A percentile compares a stretch with the other conserved stretches of the same genome.
Conservation (phyloP, 768 basidiomycete species). For the Hypsizygus marmoreus region DNA sequence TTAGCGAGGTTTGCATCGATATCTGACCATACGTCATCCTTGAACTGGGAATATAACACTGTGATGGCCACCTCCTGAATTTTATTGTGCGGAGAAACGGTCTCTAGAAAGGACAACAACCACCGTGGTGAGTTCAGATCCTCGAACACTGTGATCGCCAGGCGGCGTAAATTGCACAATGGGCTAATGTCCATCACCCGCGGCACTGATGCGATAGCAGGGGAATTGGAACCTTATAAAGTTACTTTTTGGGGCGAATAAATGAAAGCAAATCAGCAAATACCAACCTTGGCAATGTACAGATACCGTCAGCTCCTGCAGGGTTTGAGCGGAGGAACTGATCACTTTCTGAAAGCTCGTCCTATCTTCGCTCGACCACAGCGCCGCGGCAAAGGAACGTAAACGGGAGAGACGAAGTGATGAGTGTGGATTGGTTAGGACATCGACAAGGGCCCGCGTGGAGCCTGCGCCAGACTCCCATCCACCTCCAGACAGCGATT, state of each 20-base stretch:
- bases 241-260: no score
- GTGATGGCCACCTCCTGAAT: slow-evolving; percentile 6
- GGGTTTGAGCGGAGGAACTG: neutral
- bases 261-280: neutral
- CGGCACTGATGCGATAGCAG: no score
- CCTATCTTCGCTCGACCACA: slow-evolving; percentile 1
- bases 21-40: slow-evolving; percentile 4
- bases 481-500: neutral
- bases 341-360: slow-evolving; percentile 2
- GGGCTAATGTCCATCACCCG: slow-evolving; percentile 4
- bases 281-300: slow-evolving; percentile 1
- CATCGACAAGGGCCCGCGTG: slow-evolving; percentile 4
- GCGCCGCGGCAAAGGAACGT: slow-evolving; percentile 1
- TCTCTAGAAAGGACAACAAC: slow-evolving; percentile 1
- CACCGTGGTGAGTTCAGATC: slow-evolving; percentile 6
- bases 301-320: slow-evolving; percentile 3
- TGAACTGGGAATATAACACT: slow-evolving; percentile 6
- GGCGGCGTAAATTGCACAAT: neutral
- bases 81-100: neutral
- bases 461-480: neutral
- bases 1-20: slow-evolving; percentile 2
- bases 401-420: slow-evolving; percentile 1
- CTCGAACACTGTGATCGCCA: slow-evolving; percentile 5
- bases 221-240: no score
- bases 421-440: slow-evolving; percentile 1